Evolutionary conservation across 2,329 filamentous ascomycete species (phyloP).

Genomic region (Neonectria sp.): DNA sequence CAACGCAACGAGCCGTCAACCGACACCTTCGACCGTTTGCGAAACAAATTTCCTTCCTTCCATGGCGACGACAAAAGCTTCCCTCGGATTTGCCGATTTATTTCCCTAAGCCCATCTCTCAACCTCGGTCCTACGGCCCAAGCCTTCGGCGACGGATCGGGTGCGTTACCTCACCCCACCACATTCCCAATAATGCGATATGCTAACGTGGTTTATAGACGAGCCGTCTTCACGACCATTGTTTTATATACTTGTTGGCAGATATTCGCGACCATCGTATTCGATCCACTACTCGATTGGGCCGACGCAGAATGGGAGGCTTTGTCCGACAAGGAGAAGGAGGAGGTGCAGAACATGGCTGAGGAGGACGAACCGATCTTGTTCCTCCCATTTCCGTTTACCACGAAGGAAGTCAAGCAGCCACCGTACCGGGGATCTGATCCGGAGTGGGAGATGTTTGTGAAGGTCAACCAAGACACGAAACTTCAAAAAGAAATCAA

Average conservation of each 20-base stretch:
- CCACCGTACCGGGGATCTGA: constrained; percentile 69
- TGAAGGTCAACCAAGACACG: constrained; percentile 70
- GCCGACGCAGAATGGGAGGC: constrained; percentile 60
- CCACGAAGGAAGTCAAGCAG: constrained; percentile 63
- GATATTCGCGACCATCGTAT: constrained; percentile 62
- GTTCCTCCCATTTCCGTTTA: constrained; percentile 76
- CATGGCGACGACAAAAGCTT: constrained; percentile 48
- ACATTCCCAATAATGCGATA: background rate
- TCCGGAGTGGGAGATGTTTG: constrained; percentile 75
- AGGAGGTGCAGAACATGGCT: constrained; percentile 57
- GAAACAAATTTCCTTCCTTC: constrained; percentile 53
- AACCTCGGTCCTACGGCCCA: constrained; percentile 29
- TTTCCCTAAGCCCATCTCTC: constrained; percentile 45
- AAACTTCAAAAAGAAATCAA: constrained; percentile 64
- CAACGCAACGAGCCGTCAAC: constrained; percentile 40
- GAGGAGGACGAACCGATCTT: constrained; percentile 61
- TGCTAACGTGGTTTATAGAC: constrained; percentile 41
- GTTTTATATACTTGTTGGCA: constrained; percentile 57
- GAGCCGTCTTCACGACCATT: constrained; percentile 50
- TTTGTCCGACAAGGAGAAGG: constrained; percentile 61
- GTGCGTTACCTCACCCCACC: constrained; percentile 40
- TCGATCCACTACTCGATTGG: constrained; percentile 61
- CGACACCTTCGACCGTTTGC: constrained; percentile 39
- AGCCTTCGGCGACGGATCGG: constrained; percentile 47
- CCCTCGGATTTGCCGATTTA: constrained; percentile 50